Base-by-base conservation (phyloP, 768 basidiomycete genomes). In the Termitomyces sp. region DNA sequence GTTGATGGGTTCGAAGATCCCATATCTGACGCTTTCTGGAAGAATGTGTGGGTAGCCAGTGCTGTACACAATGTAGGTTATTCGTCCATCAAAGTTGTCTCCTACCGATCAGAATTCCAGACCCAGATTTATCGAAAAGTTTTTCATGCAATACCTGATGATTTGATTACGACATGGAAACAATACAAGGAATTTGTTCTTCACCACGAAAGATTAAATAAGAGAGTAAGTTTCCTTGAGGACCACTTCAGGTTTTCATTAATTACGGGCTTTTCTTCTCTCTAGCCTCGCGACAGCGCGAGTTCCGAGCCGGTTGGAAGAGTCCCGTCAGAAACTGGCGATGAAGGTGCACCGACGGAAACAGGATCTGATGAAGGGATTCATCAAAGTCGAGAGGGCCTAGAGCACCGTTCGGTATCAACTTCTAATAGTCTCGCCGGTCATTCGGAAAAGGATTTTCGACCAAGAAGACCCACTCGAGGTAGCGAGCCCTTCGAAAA, bases 91-190 rank as follows among this genome's bases (percentile, higher is more conserved):
- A 10, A 31, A 26, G 55, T 54, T 54, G 31, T 62, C 50, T 9
- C 22, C 13, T 56, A 50, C 22, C 51, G 51, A 58, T 49, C 33
- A 52, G 24, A 54, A 15, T 51, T 56, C 12, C 59, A 95, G 94
- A 99, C 96, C 60, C 92, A 96, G 69, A 93, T 98, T 62, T 98
- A 84, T 73, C 87, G 94, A 55, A 95, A 91, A 68, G 94, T 98
- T 4, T 99, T 99, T 76, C 88, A 93, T 65, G 88, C 90, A 36
- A 76, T 95, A 54, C 96, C 97, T 5, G 96, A 98, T 69, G 95
- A 99, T 69, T 77, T 86, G 24, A 83, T 98, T 59, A 88, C 87
- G 1, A 96, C 95, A 0, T 99, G 96, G 96, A 94, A 94, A 66
- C 90, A 93, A 66, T 98, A 83, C 65, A 95, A 87, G 68, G 91